Conservation (phyloP, 306 rosid species). For the Astragalus membranaceus region DNA sequence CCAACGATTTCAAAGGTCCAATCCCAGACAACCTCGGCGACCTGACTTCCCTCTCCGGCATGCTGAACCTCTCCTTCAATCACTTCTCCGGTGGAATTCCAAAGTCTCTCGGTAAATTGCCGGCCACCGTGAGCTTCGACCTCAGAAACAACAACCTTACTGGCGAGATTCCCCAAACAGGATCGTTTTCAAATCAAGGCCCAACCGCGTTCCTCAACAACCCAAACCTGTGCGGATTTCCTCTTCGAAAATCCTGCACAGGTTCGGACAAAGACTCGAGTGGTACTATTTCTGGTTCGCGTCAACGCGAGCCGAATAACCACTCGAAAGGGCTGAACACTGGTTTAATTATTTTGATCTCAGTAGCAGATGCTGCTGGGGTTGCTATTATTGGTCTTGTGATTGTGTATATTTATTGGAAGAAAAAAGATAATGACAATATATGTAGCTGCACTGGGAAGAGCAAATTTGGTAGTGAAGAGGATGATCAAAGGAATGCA, state of each 20-base stretch:
- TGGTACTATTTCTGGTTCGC: slow-evolving; percentile 25
- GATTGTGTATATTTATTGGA: slow-evolving; percentile 79
- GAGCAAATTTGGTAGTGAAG: slow-evolving; percentile 48
- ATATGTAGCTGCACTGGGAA: slow-evolving; percentile 69
- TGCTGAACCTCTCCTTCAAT: slow-evolving; percentile 78
- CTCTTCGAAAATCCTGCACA: slow-evolving; percentile 59
- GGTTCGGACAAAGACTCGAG: slow-evolving; percentile 28
- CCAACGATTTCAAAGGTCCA: slow-evolving; percentile 51
- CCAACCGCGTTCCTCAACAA: slow-evolving; percentile 89
- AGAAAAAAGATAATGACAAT: slow-evolving; percentile 54
- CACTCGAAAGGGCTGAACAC: slow-evolving; percentile 44
- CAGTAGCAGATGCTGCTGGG: slow-evolving; percentile 70
- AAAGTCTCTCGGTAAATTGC: slow-evolving; percentile 57
- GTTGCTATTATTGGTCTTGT: slow-evolving; percentile 67
- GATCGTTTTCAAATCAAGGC: slow-evolving; percentile 82
- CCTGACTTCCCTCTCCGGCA: slow-evolving; percentile 61
- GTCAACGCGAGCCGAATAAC: background rate
- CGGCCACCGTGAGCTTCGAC: slow-evolving; percentile 70
- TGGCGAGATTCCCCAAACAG: slow-evolving; percentile 90
- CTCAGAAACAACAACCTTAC: slow-evolving; percentile 68
- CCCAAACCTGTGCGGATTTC: slow-evolving; percentile 72
- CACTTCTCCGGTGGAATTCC: slow-evolving; percentile 70
- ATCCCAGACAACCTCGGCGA: slow-evolving; percentile 61
- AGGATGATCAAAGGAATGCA: slow-evolving; percentile 18
- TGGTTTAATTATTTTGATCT: slow-evolving; percentile 64